These are phyloP conservation scores for Neofusicoccum umdonicola DNA, from an alignment of 2,329 filamentous ascomycete species.

Conservation along the genomic window DNA sequence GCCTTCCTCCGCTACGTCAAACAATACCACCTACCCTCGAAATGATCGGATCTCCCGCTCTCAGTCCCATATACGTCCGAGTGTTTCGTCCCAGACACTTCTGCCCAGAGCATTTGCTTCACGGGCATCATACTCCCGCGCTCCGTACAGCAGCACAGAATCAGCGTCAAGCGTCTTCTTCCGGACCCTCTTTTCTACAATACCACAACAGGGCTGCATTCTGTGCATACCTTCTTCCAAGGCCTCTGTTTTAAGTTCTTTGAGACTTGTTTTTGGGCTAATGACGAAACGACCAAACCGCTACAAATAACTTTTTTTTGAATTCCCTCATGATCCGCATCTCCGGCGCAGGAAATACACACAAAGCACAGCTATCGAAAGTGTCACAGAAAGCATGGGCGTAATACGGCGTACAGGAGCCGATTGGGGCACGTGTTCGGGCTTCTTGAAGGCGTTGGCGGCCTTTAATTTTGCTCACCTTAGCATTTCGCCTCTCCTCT, in stretches of 20 bases:
- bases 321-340: slow-evolving; percentile 2
- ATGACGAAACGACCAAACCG: slow-evolving; percentile 10
- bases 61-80: not conserved
- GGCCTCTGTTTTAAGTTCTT: not conserved
- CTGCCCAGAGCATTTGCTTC: not conserved
- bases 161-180: not conserved
- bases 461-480: not conserved
- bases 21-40: slow-evolving; percentile 2
- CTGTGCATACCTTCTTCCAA: not conserved
- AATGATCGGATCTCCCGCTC: not conserved
- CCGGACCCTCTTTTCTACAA: not conserved
- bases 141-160: not conserved
- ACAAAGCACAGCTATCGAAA: not conserved
- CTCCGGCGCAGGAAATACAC: slow-evolving; percentile 3
- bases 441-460: not conserved
- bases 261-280: slow-evolving; percentile 3
- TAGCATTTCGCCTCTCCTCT: not conserved
- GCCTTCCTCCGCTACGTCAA: slow-evolving; percentile 17
- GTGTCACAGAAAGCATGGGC: slow-evolving; percentile 1
- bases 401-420: slow-evolving; percentile 1
- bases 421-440: not conserved
- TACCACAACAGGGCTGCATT: not conserved
- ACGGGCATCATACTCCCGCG: not conserved
- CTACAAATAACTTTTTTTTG: not conserved
- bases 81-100: not conserved